These are phyloP conservation scores for fission yeast (Schizosaccharomyces pombe) DNA, from an alignment of 805 yeast genomes.

Conservation along the genomic window ASM294v3 CU329670.1:4169001-4169500, in stretches of 20 bases:
- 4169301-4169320: conserved; percentile 54
- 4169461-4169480: conserved; percentile 79
- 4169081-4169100: conserved; percentile 42
- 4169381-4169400: background rate
- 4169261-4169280: conserved; percentile 50
- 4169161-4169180: conserved; percentile 59
- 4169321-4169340: conserved; percentile 76
- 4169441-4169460: conserved; percentile 48
- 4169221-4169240: conserved; percentile 53
- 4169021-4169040: conserved; percentile 21
- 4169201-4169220: conserved; percentile 59
- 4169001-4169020: conserved; percentile 17
- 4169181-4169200: conserved; percentile 75
- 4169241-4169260: conserved; percentile 57
- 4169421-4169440: conserved; percentile 16
- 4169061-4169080: conserved; percentile 54
- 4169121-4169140: conserved; percentile 68
- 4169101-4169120: conserved; percentile 9
- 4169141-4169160: conserved; percentile 72
- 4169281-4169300: conserved; percentile 40
- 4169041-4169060: conserved; percentile 66
- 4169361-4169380: conserved; percentile 58
- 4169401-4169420: background rate
- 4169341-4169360: conserved; percentile 68
- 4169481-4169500: conserved; percentile 43